Conservation (phyloP, 1,284 basidiomycete genomes). For the Moesziomyces sp. region DNA sequence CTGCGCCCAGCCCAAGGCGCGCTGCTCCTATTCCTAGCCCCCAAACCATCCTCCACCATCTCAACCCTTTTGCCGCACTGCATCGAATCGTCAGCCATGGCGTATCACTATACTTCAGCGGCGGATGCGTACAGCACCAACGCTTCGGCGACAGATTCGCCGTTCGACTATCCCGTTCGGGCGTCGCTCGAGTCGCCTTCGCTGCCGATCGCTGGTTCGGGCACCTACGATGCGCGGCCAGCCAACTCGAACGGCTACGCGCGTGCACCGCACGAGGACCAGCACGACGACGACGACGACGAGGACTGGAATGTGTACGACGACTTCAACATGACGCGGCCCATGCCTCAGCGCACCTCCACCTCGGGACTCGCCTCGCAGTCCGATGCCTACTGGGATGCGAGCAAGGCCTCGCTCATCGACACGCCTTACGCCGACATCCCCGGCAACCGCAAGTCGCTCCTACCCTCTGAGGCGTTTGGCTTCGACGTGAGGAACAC, state of each 20-base stretch:
- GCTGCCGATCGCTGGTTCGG: conserved; percentile 13
- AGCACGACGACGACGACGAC: conserved; percentile 41
- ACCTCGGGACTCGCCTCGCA: conserved; percentile 16
- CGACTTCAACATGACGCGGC: conserved; percentile 61
- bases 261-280: conserved; percentile 16
- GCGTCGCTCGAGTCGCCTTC: conserved; percentile 23
- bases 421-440: conserved; percentile 32
- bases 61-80: too few relatives aligned
- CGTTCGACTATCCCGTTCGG: conserved; percentile 34
- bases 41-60: conserved; percentile 7
- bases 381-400: conserved; percentile 41
- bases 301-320: conserved; percentile 64
- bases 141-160: conserved; percentile 1
- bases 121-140: conserved; percentile 37
- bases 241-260: conserved; percentile 42
- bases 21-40: not conserved
- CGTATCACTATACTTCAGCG: conserved; percentile 36
- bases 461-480: conserved; percentile 52
- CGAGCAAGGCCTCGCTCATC: conserved; percentile 23
- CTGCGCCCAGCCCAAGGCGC: too few relatives aligned
- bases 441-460: conserved; percentile 33
- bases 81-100: conserved; percentile 8
- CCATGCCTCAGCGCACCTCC: conserved; percentile 34
- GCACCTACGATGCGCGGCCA: conserved; percentile 17
- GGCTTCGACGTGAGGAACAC: conserved; percentile 58